These are phyloP conservation scores for Mucor piriformis DNA, from an alignment of 371 early-diverging fungal species.

Conservation along the genomic window DNA sequence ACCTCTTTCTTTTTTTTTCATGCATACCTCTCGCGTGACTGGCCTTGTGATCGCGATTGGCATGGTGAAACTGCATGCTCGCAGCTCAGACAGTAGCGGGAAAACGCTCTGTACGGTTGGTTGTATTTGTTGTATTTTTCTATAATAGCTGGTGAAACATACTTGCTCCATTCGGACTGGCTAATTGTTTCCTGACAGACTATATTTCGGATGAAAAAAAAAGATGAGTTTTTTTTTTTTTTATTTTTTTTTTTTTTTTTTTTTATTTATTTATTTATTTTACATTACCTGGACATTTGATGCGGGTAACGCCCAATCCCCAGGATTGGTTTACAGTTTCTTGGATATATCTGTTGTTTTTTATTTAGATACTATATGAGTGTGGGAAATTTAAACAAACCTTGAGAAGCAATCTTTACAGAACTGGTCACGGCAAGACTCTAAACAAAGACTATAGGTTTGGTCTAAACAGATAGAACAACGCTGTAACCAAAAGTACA, in stretches of 20 bases:
- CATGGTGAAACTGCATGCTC: conserved; percentile 48
- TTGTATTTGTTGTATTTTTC: conserved; percentile 64
- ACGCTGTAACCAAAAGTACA: conserved; percentile 66
- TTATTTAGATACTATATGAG: too few relatives aligned
- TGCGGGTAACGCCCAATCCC: conserved; percentile 65
- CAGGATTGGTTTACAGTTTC: conserved; percentile 67
- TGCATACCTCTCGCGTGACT: conserved; percentile 35
- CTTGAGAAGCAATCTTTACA: conserved; percentile 68
- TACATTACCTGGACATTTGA: conserved; percentile 60
- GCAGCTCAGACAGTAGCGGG: conserved; percentile 58
- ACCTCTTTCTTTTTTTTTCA: not conserved
- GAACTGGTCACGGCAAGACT: conserved; percentile 69
- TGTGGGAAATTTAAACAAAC: conserved; percentile 18
- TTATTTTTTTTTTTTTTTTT: not conserved
- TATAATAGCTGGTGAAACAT: conserved; percentile 41
- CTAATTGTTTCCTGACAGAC: conserved; percentile 63
- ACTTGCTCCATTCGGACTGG: conserved; percentile 64
- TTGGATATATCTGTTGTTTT: conserved; percentile 57
- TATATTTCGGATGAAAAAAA: conserved; percentile 5
- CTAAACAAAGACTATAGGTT: conserved; percentile 62
- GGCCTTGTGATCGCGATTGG: conserved; percentile 28
- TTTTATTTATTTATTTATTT: not conserved
- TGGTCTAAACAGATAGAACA: conserved; percentile 73
- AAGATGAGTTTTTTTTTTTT: not conserved
- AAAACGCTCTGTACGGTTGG: conserved; percentile 64